phyloP scores from a whole-genome alignment of 2,329 filamentous ascomycete species.

The Coniochaeta pulveracea region DNA sequence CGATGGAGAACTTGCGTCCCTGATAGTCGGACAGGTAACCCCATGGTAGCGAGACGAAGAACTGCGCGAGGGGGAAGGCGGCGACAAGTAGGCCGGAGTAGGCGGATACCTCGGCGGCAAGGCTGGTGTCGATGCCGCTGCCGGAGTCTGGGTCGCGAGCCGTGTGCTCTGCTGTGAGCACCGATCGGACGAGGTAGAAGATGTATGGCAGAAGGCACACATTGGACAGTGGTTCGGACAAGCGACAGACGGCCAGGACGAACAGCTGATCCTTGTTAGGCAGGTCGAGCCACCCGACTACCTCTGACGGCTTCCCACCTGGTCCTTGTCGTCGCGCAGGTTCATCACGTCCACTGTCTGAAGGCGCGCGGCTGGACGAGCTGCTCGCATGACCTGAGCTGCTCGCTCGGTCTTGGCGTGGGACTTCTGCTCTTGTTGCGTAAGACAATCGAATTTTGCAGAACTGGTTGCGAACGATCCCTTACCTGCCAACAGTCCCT shows the following conservation, averaged over 20 bases:
- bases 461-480: no score
- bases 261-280: slow-evolving; percentile 25
- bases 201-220: slow-evolving; percentile 57
- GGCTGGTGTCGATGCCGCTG: neutral
- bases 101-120: slow-evolving; percentile 37
- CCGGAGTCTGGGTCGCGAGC: neutral
- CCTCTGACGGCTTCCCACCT: slow-evolving; percentile 8
- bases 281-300: slow-evolving; percentile 18
- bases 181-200: slow-evolving; percentile 63
- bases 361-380: neutral
- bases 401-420: slow-evolving; percentile 3
- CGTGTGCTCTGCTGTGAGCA: slow-evolving; percentile 19
- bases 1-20: slow-evolving; percentile 50
- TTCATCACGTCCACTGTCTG: neutral
- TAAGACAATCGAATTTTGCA: no score
- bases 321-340: neutral
- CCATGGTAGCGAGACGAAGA: slow-evolving; percentile 59
- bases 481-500: no score
- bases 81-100: slow-evolving; percentile 61
- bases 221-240: slow-evolving; percentile 56
- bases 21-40: slow-evolving; percentile 38
- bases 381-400: neutral
- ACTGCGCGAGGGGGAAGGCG: slow-evolving; percentile 58
- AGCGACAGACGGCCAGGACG: slow-evolving; percentile 20
- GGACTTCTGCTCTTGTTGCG: slow-evolving; percentile 1